Evolutionary conservation across 306 rosid genomes (phyloP), one percentile per base, ranked within the genome.

Genomic region (Lupinus albus): DNA sequence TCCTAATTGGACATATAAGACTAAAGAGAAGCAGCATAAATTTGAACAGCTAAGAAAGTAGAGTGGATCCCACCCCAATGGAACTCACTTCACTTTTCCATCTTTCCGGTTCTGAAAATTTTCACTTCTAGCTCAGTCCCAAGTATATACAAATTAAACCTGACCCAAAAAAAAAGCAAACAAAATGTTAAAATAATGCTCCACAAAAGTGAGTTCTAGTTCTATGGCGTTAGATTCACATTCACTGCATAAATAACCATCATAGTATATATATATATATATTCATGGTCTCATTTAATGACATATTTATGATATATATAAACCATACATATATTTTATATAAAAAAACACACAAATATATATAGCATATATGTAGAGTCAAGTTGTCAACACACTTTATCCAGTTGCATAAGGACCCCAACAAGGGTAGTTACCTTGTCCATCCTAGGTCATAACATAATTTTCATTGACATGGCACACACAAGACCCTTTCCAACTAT

Each of bases 401-500:
- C 73, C 68, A 48, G 45, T 76, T 44, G 36, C 44, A 50, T 38
- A 28, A 1, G 41, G 5, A 20, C 62, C 13, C 42, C 1, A 13
- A 28, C 52, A 39, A 41, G 21, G 7, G 4, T 8, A 12, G 25
- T 15, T 57, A 32, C 30, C 59, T 36, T 69, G 73, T 48, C 12
- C 33, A 48, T 58, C 49, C 30, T 14, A 74, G 35, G 64, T 35
- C 68, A 76, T 30, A 59, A 60, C n/a, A 14, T 46, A 20, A 3
- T 25, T 4, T 25, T 32, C 14, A 42, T 41, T 72, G 70, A 73
- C 81, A 54, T 68, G 35, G 11, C 41, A 35, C 56, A 21, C 13
- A 8, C 17, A 44, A 11, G 87, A 80, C 87, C 65, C 54, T 55
- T 80, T 83, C 87, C 73, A 66, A 55, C 74, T 33, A 57, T 28